phyloP scores from a whole-genome alignment of 805 yeast genomes.

The Barnettozyma wickerhamii region DNA sequence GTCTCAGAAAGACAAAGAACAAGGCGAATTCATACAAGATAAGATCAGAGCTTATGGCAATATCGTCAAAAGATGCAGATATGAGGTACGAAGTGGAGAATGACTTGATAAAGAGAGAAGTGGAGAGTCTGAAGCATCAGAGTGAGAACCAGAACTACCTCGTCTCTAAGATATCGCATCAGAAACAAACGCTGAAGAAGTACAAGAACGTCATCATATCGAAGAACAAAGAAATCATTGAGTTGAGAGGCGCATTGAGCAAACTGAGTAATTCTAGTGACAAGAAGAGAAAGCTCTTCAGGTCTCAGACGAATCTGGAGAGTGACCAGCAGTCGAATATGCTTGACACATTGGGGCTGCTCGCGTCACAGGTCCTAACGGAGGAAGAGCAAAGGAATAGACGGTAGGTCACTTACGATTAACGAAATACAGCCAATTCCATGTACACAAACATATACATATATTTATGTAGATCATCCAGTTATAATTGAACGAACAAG shows the following conservation, averaged over 20 bases:
- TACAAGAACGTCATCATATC: slow-evolving; percentile 38
- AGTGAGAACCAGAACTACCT: slow-evolving; percentile 31
- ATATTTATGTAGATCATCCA: background rate
- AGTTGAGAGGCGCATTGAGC: slow-evolving; percentile 25
- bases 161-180: slow-evolving; percentile 33
- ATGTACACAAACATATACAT: background rate
- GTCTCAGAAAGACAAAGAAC: slow-evolving; percentile 24
- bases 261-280: slow-evolving; percentile 1
- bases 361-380: slow-evolving; percentile 50
- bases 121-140: slow-evolving; percentile 35
- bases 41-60: slow-evolving; percentile 36
- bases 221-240: slow-evolving; percentile 41
- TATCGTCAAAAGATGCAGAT: slow-evolving; percentile 39
- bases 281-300: slow-evolving; percentile 13
- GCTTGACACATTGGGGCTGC: slow-evolving; percentile 47
- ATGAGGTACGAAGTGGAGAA: slow-evolving; percentile 46
- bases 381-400: slow-evolving; percentile 26
- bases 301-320: slow-evolving; percentile 9
- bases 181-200: slow-evolving; percentile 41
- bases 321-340: slow-evolving; percentile 19
- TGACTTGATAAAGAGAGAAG: slow-evolving; percentile 40
- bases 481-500: too few species aligned
- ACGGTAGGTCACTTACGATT: background rate
- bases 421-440: background rate
- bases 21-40: slow-evolving; percentile 32